phyloP scores from a whole-genome alignment of 148 eudicot genomes.

The Cornus controversa region DNA sequence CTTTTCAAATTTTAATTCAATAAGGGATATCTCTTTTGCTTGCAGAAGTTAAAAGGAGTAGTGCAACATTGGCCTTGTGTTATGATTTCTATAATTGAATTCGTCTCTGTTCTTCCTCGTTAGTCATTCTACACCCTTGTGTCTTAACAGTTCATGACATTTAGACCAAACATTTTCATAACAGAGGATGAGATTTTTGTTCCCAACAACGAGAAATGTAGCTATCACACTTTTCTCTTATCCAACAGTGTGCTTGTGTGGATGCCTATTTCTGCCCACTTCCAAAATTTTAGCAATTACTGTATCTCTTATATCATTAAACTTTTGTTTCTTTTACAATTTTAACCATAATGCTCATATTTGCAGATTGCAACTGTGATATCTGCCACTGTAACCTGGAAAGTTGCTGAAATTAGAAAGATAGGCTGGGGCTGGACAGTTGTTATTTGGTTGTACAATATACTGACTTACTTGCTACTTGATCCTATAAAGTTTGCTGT shows the following conservation, averaged over 20 bases:
- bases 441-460: slow-evolving; percentile 62
- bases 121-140: not conserved
- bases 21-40: too few relatives aligned
- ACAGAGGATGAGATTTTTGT: too few relatives aligned
- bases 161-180: not conserved
- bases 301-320: not conserved
- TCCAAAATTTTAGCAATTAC: not conserved
- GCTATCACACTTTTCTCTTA: not conserved
- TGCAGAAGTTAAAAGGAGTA: too few relatives aligned
- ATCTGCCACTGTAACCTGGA: slow-evolving; percentile 50
- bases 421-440: slow-evolving; percentile 77
- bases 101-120: too few relatives aligned
- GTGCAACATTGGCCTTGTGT: too few relatives aligned
- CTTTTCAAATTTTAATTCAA: too few relatives aligned
- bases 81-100: too few relatives aligned
- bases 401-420: slow-evolving; percentile 52
- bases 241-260: not conserved
- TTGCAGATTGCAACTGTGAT: slow-evolving; percentile 55
- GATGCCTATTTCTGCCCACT: not conserved
- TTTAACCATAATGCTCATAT: not conserved
- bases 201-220: not conserved
- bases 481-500: slow-evolving; percentile 57
- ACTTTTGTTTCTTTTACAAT: not conserved
- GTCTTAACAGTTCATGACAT: not conserved
- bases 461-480: slow-evolving; percentile 54